Percentiles rank a stretch among this genome's conserved stretches.
phyloP scores from a whole-genome alignment of 768 basidiomycete species.

The Galerina marginata region DNA sequence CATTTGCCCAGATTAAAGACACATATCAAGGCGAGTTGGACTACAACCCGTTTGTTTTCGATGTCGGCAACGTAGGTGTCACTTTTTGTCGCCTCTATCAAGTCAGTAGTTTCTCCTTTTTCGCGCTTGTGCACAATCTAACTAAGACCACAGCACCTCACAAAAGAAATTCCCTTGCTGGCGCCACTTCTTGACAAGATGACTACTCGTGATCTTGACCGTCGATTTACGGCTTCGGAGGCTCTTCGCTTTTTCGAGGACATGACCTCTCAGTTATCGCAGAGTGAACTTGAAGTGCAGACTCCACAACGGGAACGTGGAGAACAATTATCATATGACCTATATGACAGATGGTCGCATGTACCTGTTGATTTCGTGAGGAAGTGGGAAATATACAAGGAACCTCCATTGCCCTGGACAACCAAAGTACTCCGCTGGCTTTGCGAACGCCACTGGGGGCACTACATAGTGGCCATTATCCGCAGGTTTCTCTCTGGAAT shows the following conservation, averaged over 20 bases:
- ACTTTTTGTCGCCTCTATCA: conserved; percentile 12
- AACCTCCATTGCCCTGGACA: not conserved
- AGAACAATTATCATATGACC: not conserved
- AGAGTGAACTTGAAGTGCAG: not conserved
- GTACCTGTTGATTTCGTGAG: not conserved
- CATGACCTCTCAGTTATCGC: not conserved
- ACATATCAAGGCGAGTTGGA: conserved; percentile 29
- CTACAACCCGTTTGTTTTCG: conserved; percentile 33
- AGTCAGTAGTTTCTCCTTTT: conserved; percentile 9
- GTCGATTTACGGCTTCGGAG: not conserved
- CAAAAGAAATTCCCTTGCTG: conserved; percentile 3
- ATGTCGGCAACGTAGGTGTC: conserved; percentile 28
- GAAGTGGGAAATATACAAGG: not conserved
- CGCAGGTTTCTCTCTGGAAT: too few species aligned
- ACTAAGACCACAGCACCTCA: not conserved
- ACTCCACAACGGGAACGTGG: not conserved
- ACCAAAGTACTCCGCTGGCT: not conserved
- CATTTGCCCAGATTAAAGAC: conserved; percentile 10
- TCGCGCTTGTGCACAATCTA: not conserved
- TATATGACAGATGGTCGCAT: not conserved
- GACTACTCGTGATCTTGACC: conserved; percentile 2
- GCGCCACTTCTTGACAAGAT: conserved; percentile 3
- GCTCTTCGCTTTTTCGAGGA: conserved; percentile 4
- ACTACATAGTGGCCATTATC: too few species aligned
- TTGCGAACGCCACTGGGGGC: too few species aligned